phyloP scores from a whole-genome alignment of 108 stramenopile species.

The Nitzschia palea region DNA sequence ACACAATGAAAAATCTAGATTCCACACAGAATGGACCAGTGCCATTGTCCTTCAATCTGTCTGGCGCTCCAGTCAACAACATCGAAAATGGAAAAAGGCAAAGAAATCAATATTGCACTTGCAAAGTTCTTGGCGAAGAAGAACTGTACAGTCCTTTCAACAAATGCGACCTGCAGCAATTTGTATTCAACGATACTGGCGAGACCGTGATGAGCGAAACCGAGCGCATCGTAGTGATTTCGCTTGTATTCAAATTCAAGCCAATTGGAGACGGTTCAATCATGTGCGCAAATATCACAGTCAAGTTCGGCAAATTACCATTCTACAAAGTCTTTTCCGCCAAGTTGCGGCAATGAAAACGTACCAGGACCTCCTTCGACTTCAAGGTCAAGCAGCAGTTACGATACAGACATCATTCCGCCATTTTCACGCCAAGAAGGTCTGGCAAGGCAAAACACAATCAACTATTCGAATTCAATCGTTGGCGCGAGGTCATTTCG shows the following conservation, averaged over 20 bases:
- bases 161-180: too few species aligned
- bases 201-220: background rate
- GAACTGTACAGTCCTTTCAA: too few species aligned
- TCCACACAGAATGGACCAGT: background rate
- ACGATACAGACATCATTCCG: too few species aligned
- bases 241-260: slow-evolving; percentile 8
- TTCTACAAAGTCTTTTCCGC: background rate
- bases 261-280: background rate
- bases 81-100: background rate
- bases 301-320: background rate
- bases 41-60: background rate
- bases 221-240: background rate
- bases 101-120: background rate
- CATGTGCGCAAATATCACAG: background rate
- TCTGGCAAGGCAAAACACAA: too few species aligned
- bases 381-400: too few species aligned
- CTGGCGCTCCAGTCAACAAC: background rate
- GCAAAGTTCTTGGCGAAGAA: too few species aligned
- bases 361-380: too few species aligned
- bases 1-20: background rate
- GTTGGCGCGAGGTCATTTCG: too few species aligned
- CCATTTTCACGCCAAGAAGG: too few species aligned
- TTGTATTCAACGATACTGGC: background rate
- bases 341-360: background rate
- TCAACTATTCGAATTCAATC: too few species aligned